Conservation (phyloP, 2,329 filamentous ascomycete species). For the Dendrostoma leiphaemia region DNA sequence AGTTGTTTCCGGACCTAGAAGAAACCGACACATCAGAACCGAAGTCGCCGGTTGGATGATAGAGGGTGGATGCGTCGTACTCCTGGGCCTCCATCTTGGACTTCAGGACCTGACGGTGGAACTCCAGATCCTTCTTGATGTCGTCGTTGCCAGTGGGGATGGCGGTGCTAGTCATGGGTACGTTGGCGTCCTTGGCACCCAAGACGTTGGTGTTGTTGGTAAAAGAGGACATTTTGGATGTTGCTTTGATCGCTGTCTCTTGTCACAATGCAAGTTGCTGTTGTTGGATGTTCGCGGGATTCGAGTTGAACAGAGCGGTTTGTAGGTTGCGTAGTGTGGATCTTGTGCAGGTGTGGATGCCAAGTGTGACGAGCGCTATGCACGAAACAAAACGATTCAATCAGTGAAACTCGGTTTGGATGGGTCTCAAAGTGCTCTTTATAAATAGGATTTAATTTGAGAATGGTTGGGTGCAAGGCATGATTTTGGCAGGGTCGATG, state of each 20-base stretch:
- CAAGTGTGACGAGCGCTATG: neutral
- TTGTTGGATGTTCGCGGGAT: conserved; percentile 1
- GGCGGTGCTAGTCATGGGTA: conserved; percentile 39
- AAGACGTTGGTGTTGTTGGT: conserved; percentile 49
- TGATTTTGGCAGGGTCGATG: neutral
- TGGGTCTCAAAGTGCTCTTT: conserved; percentile 1
- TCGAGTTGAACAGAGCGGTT: neutral
- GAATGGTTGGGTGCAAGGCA: neutral
- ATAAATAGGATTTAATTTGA: neutral
- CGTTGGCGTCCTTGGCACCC: conserved; percentile 65
- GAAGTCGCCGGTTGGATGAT: neutral
- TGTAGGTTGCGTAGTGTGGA: neutral
- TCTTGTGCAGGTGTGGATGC: conserved; percentile 1
- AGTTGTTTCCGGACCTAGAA: conserved; percentile 32
- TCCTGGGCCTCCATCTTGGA: conserved; percentile 63
- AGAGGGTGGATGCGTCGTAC: neutral
- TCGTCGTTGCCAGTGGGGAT: conserved; percentile 33
- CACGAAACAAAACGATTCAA: neutral
- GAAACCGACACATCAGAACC: neutral
- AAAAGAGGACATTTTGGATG: conserved; percentile 48
- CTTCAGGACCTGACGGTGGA: conserved; percentile 73
- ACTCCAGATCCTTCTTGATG: conserved; percentile 61
- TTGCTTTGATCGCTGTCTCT: neutral
- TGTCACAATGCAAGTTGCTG: neutral
- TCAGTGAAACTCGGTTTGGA: neutral